Evolutionary conservation across 2,329 filamentous ascomycete species (phyloP).

Genomic region (Hymenoscyphus linearis): DNA sequence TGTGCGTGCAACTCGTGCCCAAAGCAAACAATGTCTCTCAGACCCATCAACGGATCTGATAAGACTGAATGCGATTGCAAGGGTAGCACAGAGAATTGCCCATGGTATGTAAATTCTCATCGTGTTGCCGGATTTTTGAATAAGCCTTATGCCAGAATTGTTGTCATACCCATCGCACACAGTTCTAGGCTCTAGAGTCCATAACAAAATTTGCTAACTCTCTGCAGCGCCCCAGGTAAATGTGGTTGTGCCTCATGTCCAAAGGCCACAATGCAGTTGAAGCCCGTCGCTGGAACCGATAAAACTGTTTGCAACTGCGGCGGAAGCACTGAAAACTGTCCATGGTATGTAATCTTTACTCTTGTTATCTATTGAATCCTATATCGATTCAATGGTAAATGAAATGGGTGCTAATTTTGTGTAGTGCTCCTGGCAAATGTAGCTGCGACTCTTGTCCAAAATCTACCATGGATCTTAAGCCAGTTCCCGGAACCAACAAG

Average conservation of each 20-base stretch:
- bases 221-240: conserved; percentile 34
- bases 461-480: conserved; percentile 36
- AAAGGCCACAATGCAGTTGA: conserved; percentile 34
- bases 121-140: too few relatives aligned
- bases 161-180: too few relatives aligned
- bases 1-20: conserved; percentile 32
- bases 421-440: conserved; percentile 30
- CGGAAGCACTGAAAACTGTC: conserved; percentile 33
- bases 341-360: conserved; percentile 21
- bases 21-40: conserved; percentile 35
- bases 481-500: conserved; percentile 31
- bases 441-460: conserved; percentile 36
- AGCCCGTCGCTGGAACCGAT: conserved; percentile 32
- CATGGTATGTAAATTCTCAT: neutral
- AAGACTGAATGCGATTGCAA: neutral
- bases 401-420: conserved; percentile 33
- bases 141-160: too few relatives aligned
- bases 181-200: neutral
- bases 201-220: conserved; percentile 16
- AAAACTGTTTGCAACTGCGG: conserved; percentile 38
- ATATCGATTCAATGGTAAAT: conserved; percentile 34
- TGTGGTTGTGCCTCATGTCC: conserved; percentile 36
- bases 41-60: conserved; percentile 28
- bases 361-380: conserved; percentile 24
- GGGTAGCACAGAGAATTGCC: neutral